Base-by-base conservation (phyloP, 2,329 filamentous ascomycete genomes). In the Parascedosporium putredinis region DNA sequence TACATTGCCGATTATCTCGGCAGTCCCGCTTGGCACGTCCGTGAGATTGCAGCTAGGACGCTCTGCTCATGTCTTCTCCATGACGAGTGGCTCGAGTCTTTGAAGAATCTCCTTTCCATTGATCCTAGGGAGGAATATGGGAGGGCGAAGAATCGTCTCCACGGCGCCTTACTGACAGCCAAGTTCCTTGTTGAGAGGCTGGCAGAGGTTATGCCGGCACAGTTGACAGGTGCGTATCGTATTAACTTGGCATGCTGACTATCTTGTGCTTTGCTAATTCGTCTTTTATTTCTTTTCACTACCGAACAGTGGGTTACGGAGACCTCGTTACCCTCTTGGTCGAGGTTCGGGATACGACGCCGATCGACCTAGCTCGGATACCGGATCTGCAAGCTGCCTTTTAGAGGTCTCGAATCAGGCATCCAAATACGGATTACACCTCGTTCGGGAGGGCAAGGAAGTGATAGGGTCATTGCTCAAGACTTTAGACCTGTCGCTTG, bases 21-120 rank as follows among this genome's bases (percentile, higher is more conserved):
- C 9, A 88, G 83, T 54, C 75, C 75, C 1, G 77, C 88, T 16
- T 93, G 88, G 88, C 85, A 89, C 60, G 79, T 93, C 5, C 74
- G 88, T 46, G 86, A 91, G 57, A 88, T 90, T 62, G 85, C 87
- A 1, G 86, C 87, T 0, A 75, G 84, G 14, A 87, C 86, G 0
- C 69, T 87, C 10, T 81, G 79, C 58, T 81, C 79, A 0, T 79
- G 84, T 53, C 64, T 83, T 20, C 62, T 81, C 2, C 68, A 72
- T 16, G 63, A 70, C 3, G 63, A 68, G 22, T 81, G 77, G 75
- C 59, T 74, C 1, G 56, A 57, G 8, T 60, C 61, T 1, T 59
- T 79, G 4, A 60, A 59, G 23, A 52, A 54, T 12, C 59, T 75
- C 2, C 60, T 75, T 8, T 54, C 53, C 3, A 55, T 61, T 2